phyloP scores from a whole-genome alignment of 2,329 filamentous ascomycete genomes.

The Mycosphaerella sp. region DNA sequence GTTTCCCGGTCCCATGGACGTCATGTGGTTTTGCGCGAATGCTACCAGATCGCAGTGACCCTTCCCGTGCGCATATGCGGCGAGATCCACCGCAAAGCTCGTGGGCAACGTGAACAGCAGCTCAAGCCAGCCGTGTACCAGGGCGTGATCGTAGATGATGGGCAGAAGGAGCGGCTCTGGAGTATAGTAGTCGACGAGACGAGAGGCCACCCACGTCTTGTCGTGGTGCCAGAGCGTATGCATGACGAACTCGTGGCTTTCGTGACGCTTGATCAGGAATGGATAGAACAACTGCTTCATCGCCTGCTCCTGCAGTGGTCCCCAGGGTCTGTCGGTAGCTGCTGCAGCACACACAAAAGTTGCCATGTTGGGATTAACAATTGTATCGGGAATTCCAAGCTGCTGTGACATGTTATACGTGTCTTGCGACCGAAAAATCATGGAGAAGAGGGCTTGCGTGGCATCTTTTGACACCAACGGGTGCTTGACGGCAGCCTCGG shows the following conservation, averaged over 20 bases:
- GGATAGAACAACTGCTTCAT: slow-evolving; percentile 72
- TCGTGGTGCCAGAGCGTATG: slow-evolving; percentile 90
- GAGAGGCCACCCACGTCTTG: slow-evolving; percentile 74
- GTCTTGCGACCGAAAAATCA: slow-evolving; percentile 54
- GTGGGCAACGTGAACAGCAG: slow-evolving; percentile 71
- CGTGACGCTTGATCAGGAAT: slow-evolving; percentile 72
- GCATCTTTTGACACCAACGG: slow-evolving; percentile 85
- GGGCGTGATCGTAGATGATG: slow-evolving; percentile 70
- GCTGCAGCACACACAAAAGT: slow-evolving; percentile 75
- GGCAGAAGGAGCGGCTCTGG: slow-evolving; percentile 61
- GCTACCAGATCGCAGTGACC: slow-evolving; percentile 71
- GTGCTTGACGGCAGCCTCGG: slow-evolving; percentile 67
- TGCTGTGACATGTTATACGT: slow-evolving; percentile 52
- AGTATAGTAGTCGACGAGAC: slow-evolving; percentile 71
- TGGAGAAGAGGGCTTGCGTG: slow-evolving; percentile 60
- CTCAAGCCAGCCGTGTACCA: slow-evolving; percentile 77
- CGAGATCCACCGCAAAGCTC: slow-evolving; percentile 81
- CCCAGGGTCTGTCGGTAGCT: slow-evolving; percentile 72
- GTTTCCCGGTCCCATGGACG: slow-evolving; percentile 37
- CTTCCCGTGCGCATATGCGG: slow-evolving; percentile 75
- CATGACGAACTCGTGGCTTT: slow-evolving; percentile 79
- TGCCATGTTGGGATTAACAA: slow-evolving; percentile 66
- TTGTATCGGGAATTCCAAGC: slow-evolving; percentile 53
- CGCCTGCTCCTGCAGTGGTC: slow-evolving; percentile 66
- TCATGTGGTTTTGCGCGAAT: slow-evolving; percentile 67